A percentile compares a stretch with the other conserved stretches of the same genome.
phyloP scores from a whole-genome alignment of 2,329 filamentous ascomycete genomes.

The Fusarium euwallaceae region DNA sequence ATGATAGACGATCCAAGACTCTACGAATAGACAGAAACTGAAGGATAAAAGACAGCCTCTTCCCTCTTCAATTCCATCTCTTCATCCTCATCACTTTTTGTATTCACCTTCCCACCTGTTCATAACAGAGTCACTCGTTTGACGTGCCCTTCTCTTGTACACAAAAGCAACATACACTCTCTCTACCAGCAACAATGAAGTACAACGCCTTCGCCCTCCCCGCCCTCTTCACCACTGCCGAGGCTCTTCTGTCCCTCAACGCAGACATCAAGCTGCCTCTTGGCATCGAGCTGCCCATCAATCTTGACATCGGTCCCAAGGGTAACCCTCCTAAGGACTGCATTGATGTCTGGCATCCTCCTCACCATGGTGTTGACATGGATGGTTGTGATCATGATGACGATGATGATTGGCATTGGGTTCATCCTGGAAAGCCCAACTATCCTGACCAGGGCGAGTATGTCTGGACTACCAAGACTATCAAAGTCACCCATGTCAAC shows the following conservation, averaged over 20 bases:
- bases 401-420: conserved; percentile 53
- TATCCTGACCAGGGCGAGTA: conserved; percentile 45
- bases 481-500: conserved; percentile 50
- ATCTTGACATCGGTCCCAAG: conserved; percentile 11
- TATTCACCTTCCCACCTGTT: conserved; percentile 22
- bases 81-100: conserved; percentile 13
- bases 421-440: conserved; percentile 49
- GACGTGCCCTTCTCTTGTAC: conserved; percentile 16
- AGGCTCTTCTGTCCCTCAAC: conserved; percentile 23
- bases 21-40: not conserved
- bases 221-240: conserved; percentile 36
- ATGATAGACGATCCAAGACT: not conserved
- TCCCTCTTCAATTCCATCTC: not conserved
- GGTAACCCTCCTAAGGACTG: conserved; percentile 42
- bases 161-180: not conserved
- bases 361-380: conserved; percentile 53
- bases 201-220: conserved; percentile 37
- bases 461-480: conserved; percentile 58
- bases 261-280: conserved; percentile 24
- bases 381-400: conserved; percentile 52
- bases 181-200: conserved; percentile 23
- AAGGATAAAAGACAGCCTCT: conserved; percentile 16
- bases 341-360: conserved; percentile 54
- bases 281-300: conserved; percentile 14
- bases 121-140: conserved; percentile 30